Evolutionary conservation across 768 basidiomycete genomes (phyloP), one percentile per base, ranked within the genome.

Genomic region (Boletus coccyginus): DNA sequence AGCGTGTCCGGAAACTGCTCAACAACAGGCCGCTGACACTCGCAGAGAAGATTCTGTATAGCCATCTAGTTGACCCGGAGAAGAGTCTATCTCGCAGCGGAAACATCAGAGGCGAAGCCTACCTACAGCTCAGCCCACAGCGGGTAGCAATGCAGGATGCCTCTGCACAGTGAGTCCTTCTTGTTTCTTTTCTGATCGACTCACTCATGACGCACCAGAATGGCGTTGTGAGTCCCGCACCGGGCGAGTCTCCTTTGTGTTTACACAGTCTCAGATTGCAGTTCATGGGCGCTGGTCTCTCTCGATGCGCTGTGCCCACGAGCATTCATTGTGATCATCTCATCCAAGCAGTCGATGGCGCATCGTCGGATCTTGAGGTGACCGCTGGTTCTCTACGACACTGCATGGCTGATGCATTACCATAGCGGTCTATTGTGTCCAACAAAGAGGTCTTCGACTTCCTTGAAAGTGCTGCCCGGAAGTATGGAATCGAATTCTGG

Each of bases 391-490:
- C 5, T 60, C 29, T 42, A 39, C 13, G 13, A 49, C 29, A 43
- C n/a, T 35, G 21, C 43, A 32, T 17, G 19, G 12, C 43, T 60
- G 31, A 62, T 39, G 24, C 46, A 46, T 50, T 10, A 31, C 21
- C 36, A 4, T 62, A 94, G 91, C 79, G 85, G 35, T 94, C 95
- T 7, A 87, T 98, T 59, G 78, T 85, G 39, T 85, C 86, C 12
- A 98, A 98, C 70, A 84, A 92, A 75, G 97, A 99, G 70, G 96
- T 99, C 13, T 99, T 98, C 66, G 92, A 98, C 66, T 99, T 99
- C 70, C 76, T 99, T 56, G 87, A 96, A 74, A 95, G 92, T 62
- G 94, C 94, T 16, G 87, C 90, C 31, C 81, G 80, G 61, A 94
- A 92, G 71, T 93, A 92, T 68, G 92, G 96, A 32, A 97, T 98